A percentile compares a stretch with the other conserved stretches of the same genome.
Conservation (phyloP, 106 monocot species). For the Ottelia alismoides region DNA sequence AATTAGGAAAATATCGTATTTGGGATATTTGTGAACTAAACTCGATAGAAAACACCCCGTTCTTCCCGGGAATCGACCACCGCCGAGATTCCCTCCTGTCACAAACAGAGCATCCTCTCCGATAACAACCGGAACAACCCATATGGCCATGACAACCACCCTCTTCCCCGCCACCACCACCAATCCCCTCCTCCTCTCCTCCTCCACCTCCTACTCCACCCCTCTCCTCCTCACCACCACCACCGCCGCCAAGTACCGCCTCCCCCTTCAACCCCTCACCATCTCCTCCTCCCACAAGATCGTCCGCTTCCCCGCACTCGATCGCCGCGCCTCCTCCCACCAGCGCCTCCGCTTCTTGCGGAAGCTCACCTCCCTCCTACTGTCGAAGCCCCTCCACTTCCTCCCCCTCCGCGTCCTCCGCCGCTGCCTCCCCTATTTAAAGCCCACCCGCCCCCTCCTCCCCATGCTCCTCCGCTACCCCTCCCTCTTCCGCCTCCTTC, state of each 20-base stretch:
- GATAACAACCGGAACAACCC: too few relatives aligned
- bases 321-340: slow-evolving; percentile 54
- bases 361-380: slow-evolving; percentile 72
- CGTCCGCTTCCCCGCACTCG: slow-evolving; percentile 47
- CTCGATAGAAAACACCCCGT: too few relatives aligned
- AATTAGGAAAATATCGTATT: too few relatives aligned
- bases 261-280: slow-evolving; percentile 6
- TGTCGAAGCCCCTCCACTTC: slow-evolving; percentile 88
- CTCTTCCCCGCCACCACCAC: neutral
- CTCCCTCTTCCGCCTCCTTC: slow-evolving; percentile 60
- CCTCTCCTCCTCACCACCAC: neutral
- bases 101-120: too few relatives aligned
- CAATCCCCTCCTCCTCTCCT: slow-evolving; percentile 1
- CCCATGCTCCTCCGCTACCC: slow-evolving; percentile 80
- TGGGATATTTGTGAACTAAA: too few relatives aligned
- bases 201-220: neutral
- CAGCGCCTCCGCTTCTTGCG: slow-evolving; percentile 71
- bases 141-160: too few relatives aligned
- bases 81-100: too few relatives aligned
- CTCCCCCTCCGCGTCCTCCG: slow-evolving; percentile 71
- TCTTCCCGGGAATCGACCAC: too few relatives aligned
- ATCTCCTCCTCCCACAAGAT: slow-evolving; percentile 12
- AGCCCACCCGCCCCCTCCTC: slow-evolving; percentile 43
- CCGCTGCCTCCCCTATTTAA: slow-evolving; percentile 70
- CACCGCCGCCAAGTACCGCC: neutral